Evolutionary conservation across 2,329 filamentous ascomycete genomes (phyloP).

Genomic region (Cladobotryum protrusum): DNA sequence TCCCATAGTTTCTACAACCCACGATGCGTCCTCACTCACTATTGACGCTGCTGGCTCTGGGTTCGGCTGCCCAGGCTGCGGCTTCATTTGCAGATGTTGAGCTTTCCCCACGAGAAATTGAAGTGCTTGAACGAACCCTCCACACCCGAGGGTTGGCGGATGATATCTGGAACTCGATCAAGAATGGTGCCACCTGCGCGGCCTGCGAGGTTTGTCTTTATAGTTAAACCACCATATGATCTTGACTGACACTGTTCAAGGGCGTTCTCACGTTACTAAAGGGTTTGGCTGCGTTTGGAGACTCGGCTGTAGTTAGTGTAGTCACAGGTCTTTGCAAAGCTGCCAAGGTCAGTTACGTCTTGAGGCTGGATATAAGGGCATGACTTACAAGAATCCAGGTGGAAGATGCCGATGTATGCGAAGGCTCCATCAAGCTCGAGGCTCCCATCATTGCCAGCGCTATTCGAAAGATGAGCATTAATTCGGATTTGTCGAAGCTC

Average conservation of each 20-base stretch:
- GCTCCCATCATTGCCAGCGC: constrained; percentile 47
- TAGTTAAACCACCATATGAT: background rate
- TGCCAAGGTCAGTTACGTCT: constrained; percentile 20
- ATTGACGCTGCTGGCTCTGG: constrained; percentile 15
- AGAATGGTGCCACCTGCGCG: constrained; percentile 18
- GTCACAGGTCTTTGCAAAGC: constrained; percentile 28
- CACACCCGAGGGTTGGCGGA: constrained; percentile 12
- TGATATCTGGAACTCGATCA: constrained; percentile 21
- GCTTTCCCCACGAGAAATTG: constrained; percentile 4
- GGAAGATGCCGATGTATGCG: constrained; percentile 50
- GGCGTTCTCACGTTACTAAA: constrained; percentile 33
- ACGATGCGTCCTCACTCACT: constrained; percentile 15
- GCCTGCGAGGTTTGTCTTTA: constrained; percentile 20
- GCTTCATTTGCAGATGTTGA: constrained; percentile 1
- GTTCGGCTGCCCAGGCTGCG: constrained; percentile 5
- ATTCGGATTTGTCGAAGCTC: constrained; percentile 43
- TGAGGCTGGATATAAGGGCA: background rate
- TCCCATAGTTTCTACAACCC: background rate
- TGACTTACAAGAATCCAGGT: constrained; percentile 23
- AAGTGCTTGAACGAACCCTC: constrained; percentile 8
- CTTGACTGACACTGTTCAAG: constrained; percentile 2
- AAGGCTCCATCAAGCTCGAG: constrained; percentile 44
- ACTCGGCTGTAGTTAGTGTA: constrained; percentile 32
- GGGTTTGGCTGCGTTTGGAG: constrained; percentile 36
- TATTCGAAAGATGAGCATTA: constrained; percentile 40